These are phyloP conservation scores for Didymella pomorum DNA, from an alignment of 2,329 filamentous ascomycete species.

Conservation along the genomic window DNA sequence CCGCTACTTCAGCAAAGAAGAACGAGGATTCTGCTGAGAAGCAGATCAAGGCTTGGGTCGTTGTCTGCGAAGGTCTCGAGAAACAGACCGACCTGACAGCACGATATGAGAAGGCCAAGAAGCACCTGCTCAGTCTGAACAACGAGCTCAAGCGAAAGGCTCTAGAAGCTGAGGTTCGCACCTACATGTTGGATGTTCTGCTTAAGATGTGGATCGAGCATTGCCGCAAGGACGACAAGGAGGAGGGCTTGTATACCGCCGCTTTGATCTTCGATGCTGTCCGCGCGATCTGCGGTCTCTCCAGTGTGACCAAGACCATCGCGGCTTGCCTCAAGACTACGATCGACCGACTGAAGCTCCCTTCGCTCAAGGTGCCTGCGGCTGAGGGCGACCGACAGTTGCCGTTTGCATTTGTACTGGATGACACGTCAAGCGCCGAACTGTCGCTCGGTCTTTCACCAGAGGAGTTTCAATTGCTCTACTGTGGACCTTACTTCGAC, in stretches of 20 bases:
- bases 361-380: constrained; percentile 44
- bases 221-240: constrained; percentile 41
- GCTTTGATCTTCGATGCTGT: constrained; percentile 46
- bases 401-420: constrained; percentile 53
- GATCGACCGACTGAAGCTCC: constrained; percentile 51
- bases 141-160: constrained; percentile 50
- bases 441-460: constrained; percentile 53
- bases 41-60: constrained; percentile 57
- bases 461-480: constrained; percentile 70
- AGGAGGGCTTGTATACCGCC: constrained; percentile 42
- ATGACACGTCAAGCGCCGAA: constrained; percentile 30
- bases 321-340: constrained; percentile 45
- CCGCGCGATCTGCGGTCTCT: constrained; percentile 38
- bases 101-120: constrained; percentile 60
- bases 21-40: constrained; percentile 53
- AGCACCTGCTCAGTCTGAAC: constrained; percentile 57
- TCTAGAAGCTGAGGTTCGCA: constrained; percentile 56
- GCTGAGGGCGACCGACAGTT: constrained; percentile 51
- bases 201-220: constrained; percentile 58
- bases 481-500: constrained; percentile 78
- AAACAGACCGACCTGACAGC: constrained; percentile 54
- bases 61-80: constrained; percentile 57
- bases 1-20: constrained; percentile 53
- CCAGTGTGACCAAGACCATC: constrained; percentile 42
- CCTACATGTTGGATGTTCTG: constrained; percentile 60